A percentile compares a stretch with the other conserved stretches of the same genome.
These are phyloP conservation scores for Pilobolus umbonatus DNA, from an alignment of 192 early-diverging fungal species.

Conservation along the genomic window DNA sequence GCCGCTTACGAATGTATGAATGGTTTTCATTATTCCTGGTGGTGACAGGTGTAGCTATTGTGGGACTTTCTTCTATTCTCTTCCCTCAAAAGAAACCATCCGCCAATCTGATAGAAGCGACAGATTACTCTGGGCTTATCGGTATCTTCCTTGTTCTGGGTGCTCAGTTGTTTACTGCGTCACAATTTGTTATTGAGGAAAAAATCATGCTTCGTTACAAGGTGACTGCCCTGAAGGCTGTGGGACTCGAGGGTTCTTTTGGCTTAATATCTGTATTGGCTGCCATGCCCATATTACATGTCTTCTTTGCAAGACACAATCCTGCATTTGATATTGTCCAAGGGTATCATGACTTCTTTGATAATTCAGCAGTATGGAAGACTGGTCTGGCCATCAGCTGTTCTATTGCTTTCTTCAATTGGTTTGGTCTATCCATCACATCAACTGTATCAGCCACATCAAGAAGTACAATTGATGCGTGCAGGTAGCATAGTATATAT, in stretches of 20 bases:
- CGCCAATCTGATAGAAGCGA: slow-evolving; percentile 11
- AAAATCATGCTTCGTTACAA: slow-evolving; percentile 80
- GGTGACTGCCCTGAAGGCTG: slow-evolving; percentile 81
- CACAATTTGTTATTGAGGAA: slow-evolving; percentile 96
- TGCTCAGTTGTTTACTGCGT: slow-evolving; percentile 90
- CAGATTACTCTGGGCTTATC: slow-evolving; percentile 49
- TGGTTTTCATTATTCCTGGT: slow-evolving; percentile 81
- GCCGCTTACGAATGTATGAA: slow-evolving; percentile 71
- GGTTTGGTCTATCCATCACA: slow-evolving; percentile 91
- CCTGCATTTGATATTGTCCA: slow-evolving; percentile 77
- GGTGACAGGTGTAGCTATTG: slow-evolving; percentile 82
- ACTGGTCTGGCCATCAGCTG: slow-evolving; percentile 78
- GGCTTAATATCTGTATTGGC: slow-evolving; percentile 68
- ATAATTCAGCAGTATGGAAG: slow-evolving; percentile 59
- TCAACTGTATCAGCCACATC: slow-evolving; percentile 81
- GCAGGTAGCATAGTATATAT: slow-evolving; percentile 46
- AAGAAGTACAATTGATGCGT: slow-evolving; percentile 93
- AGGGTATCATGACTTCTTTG: slow-evolving; percentile 68
- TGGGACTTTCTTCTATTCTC: slow-evolving; percentile 64
- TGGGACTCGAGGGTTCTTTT: slow-evolving; percentile 91
- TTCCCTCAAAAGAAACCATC: slow-evolving; percentile 25
- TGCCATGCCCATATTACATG: slow-evolving; percentile 73
- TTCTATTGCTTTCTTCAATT: slow-evolving; percentile 95
- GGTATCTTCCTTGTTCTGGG: slow-evolving; percentile 83
- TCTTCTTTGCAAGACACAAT: slow-evolving; percentile 56